Evolutionary conservation across 805 yeast genomes (phyloP).

Genomic region (Cyberlindnera saturnus): DNA sequence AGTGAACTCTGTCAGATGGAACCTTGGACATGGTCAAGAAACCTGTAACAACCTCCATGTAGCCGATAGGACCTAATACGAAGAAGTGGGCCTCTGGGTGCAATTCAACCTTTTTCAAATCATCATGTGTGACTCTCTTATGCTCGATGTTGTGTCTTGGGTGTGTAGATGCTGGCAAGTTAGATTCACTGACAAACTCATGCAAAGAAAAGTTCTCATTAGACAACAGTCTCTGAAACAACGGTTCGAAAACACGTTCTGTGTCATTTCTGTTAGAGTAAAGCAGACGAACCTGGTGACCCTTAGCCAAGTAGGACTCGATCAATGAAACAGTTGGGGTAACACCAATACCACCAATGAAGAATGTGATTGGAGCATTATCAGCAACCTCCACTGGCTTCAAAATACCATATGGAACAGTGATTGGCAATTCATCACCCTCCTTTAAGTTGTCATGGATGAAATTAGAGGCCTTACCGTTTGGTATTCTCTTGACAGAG

Average conservation of each 20-base stretch:
- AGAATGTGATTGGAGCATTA: conserved; percentile 30
- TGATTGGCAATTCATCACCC: conserved; percentile 43
- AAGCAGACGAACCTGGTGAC: conserved; percentile 10
- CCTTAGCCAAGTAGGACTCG: conserved; percentile 25
- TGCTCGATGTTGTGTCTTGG: not conserved
- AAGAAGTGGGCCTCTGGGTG: conserved; percentile 8
- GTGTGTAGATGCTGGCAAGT: not conserved
- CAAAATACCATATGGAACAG: conserved; percentile 59
- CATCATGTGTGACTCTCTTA: conserved; percentile 2
- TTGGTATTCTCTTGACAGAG: conserved; percentile 44
- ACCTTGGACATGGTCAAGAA: conserved; percentile 6
- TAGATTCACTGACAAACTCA: conserved; percentile 9
- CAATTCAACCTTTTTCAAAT: conserved; percentile 1
- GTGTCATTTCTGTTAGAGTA: conserved; percentile 10
- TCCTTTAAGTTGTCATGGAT: conserved; percentile 41
- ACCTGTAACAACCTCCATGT: conserved; percentile 10
- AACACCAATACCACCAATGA: conserved; percentile 63
- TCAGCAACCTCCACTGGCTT: conserved; percentile 11
- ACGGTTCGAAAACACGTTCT: conserved; percentile 12
- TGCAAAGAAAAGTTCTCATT: conserved; percentile 9
- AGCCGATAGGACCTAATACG: conserved; percentile 20
- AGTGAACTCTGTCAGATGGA: conserved; percentile 10
- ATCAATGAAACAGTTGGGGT: conserved; percentile 56
- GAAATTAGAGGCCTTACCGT: conserved; percentile 45
- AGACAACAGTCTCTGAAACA: conserved; percentile 8